Percentiles rank a stretch among this genome's conserved stretches.
These are phyloP conservation scores for Apium graveolens DNA, from an alignment of 129 eudicot species.

Conservation along the genomic window DNA sequence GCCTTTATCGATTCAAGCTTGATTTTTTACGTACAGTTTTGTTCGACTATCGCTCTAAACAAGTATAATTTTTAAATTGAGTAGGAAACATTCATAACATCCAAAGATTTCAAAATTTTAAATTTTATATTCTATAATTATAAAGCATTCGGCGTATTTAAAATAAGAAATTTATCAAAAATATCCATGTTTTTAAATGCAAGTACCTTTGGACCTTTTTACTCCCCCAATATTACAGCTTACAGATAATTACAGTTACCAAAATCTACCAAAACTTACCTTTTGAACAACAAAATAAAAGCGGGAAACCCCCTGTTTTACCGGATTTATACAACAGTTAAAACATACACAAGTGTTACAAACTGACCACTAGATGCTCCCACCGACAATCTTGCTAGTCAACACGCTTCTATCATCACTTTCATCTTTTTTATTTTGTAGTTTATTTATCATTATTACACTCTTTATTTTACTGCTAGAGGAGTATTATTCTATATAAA, in stretches of 20 bases:
- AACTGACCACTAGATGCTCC: not conserved
- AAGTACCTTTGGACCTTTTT: too few species aligned
- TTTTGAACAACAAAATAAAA: not conserved
- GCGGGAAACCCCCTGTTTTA: not conserved
- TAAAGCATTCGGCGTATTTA: too few species aligned
- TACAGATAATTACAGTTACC: not conserved
- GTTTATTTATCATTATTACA: not conserved
- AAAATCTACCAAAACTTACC: not conserved
- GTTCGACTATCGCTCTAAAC: too few species aligned
- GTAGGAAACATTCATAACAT: too few species aligned
- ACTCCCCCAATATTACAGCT: too few species aligned
- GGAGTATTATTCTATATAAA: not conserved
- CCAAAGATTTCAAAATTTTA: too few species aligned
- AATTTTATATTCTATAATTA: too few species aligned
- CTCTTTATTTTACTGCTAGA: not conserved
- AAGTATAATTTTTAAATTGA: too few species aligned
- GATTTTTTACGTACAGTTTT: too few species aligned
- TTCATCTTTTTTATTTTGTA: not conserved
- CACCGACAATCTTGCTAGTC: constrained; percentile 10
- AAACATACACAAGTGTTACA: not conserved
- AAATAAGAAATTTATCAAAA: too few species aligned
- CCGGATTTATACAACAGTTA: not conserved
- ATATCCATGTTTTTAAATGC: too few species aligned
- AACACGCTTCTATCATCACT: constrained; percentile 4
- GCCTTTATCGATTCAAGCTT: too few species aligned